A percentile compares a stretch with the other conserved stretches of the same genome.
Evolutionary conservation across 495 filamentous ascomycete genomes (phyloP).

Genomic region (Rhizodiscina lignyota): DNA sequence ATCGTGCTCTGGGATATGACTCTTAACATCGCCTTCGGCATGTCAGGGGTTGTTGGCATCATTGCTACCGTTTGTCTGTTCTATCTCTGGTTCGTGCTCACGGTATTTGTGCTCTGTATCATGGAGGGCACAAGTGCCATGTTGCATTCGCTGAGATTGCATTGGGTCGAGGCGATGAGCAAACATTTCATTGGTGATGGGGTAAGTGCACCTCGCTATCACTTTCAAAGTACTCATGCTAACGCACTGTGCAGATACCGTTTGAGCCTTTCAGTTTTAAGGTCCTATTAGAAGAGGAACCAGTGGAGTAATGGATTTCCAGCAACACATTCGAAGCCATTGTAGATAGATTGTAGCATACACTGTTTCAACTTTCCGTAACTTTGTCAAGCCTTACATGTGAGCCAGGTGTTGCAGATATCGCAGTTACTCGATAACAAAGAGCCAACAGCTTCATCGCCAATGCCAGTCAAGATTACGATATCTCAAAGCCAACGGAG

Average conservation of each 20-base stretch:
- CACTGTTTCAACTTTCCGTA: too few relatives aligned
- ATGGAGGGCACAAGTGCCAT: slow-evolving; percentile 84
- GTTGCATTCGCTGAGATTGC: slow-evolving; percentile 86
- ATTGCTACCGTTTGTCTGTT: slow-evolving; percentile 68
- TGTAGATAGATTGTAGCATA: slow-evolving; percentile 4
- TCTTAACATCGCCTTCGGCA: slow-evolving; percentile 53
- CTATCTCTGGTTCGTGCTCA: slow-evolving; percentile 75
- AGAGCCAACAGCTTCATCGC: too few relatives aligned
- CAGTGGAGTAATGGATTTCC: slow-evolving; percentile 33
- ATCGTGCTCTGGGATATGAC: slow-evolving; percentile 97
- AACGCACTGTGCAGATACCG: slow-evolving; percentile 29
- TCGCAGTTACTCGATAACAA: too few relatives aligned
- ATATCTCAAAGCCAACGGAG: too few relatives aligned
- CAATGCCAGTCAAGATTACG: too few relatives aligned
- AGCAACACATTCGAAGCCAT: too few relatives aligned
- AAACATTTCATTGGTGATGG: slow-evolving; percentile 98
- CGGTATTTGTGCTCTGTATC: slow-evolving; percentile 54
- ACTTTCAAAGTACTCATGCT: not conserved
- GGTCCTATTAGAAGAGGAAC: slow-evolving; percentile 71
- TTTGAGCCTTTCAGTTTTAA: slow-evolving; percentile 91
- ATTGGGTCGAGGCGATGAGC: slow-evolving; percentile 99
- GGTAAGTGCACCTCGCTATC: slow-evolving; percentile 12
- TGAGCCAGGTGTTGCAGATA: too few relatives aligned
- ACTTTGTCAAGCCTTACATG: too few relatives aligned
- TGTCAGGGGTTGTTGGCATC: slow-evolving; percentile 48